These are phyloP conservation scores for Acacia pycnantha DNA, from an alignment of 331 rosid species.

Conservation along the genomic window DNA sequence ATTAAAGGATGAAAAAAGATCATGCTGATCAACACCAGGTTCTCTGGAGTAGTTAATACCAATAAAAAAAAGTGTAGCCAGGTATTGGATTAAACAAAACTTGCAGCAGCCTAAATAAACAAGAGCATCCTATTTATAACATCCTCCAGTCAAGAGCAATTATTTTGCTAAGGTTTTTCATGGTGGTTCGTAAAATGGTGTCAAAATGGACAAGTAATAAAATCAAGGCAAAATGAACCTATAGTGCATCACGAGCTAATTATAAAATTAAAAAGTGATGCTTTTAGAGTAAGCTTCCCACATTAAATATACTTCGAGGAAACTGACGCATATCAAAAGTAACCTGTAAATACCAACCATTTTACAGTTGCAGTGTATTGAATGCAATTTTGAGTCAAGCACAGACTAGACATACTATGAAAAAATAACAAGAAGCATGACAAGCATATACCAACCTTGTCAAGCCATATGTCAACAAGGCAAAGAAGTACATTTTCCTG, in stretches of 20 bases:
- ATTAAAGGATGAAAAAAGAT: constrained; percentile 26
- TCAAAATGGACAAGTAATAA: constrained; percentile 7
- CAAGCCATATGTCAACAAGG: constrained; percentile 92
- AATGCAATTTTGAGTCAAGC: constrained; percentile 15
- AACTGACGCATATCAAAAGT: not conserved
- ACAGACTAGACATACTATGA: constrained; percentile 11
- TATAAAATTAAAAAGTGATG: constrained; percentile 2
- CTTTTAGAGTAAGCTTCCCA: constrained; percentile 6
- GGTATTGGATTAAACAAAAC: constrained; percentile 24
- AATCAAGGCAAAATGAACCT: not conserved
- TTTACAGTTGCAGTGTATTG: not conserved
- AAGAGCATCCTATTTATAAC: constrained; percentile 5
- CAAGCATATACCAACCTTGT: constrained; percentile 68
- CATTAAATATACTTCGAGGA: not conserved
- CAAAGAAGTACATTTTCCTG: constrained; percentile 85
- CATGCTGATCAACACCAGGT: constrained; percentile 14
- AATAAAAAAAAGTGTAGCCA: not conserved
- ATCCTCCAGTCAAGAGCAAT: not conserved
- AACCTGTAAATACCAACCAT: not conserved
- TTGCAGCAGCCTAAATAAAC: constrained; percentile 16
- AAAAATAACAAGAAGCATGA: constrained; percentile 18
- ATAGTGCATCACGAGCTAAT: not conserved
- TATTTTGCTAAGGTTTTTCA: not conserved
- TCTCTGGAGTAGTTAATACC: not conserved
- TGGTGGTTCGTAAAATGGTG: not conserved